phyloP scores from a whole-genome alignment of 139 green algal species.

The Tetratostichococcus sp. region DNA sequence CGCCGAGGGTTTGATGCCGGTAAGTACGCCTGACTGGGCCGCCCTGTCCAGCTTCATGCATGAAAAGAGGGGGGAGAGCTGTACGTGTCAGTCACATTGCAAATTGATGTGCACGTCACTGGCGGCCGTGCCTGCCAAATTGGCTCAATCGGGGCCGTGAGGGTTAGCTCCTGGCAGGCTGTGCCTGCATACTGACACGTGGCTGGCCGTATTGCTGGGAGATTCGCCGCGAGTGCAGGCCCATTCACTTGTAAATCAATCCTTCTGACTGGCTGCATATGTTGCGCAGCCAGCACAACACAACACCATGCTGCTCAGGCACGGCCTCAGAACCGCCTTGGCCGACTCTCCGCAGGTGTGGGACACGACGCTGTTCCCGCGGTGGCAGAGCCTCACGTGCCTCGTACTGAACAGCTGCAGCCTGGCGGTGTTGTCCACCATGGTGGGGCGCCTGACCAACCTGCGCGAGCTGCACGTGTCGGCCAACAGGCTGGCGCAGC shows the following conservation, averaged over 20 bases:
- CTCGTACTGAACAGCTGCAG: constrained; percentile 57
- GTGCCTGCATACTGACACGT: constrained; percentile 29
- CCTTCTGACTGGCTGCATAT: too few relatives aligned
- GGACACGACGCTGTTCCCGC: constrained; percentile 4
- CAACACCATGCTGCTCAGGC: background rate
- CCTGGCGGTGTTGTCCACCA: constrained; percentile 42
- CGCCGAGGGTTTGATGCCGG: constrained; percentile 29
- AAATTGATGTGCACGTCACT: too few relatives aligned
- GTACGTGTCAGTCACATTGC: too few relatives aligned
- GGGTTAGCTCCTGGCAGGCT: too few relatives aligned
- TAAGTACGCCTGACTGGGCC: background rate
- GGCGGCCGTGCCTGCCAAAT: too few relatives aligned
- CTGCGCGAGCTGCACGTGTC: constrained; percentile 36
- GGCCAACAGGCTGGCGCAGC: constrained; percentile 59
- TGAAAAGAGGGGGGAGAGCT: too few relatives aligned
- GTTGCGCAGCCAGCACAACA: too few relatives aligned
- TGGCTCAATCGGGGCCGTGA: too few relatives aligned
- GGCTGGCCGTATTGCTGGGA: background rate
- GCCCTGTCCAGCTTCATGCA: too few relatives aligned
- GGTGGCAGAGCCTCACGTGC: constrained; percentile 37
- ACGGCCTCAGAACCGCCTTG: too few relatives aligned
- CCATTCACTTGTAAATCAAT: too few relatives aligned
- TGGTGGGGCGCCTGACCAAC: constrained; percentile 3
- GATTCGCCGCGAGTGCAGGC: background rate
- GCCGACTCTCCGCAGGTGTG: constrained; percentile 10